Evolutionary conservation across 768 basidiomycete genomes (phyloP), one percentile per base, ranked within the genome.

Genomic region (Naganishia randhawae): DNA sequence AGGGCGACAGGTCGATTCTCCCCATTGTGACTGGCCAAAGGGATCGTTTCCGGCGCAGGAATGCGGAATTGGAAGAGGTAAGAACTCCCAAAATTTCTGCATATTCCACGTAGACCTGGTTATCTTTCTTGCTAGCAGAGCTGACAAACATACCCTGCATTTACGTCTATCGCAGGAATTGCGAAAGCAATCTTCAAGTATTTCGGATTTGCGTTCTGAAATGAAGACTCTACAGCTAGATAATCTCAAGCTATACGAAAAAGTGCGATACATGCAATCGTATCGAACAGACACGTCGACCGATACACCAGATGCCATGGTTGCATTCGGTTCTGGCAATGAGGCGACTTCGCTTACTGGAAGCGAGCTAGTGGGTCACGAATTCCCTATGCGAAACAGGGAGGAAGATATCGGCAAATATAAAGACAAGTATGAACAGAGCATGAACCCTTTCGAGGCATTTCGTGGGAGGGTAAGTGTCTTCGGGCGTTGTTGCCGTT

Each of bases 371-470:
- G 98, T 98, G 75, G 95, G 97, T 76, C 91, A 96, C 80, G 87
- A 90, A 62, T 91, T 97, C 86, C 97, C 98, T 76, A n/a, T 14
- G 5, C 57, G 39, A 7, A 9, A 25, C n/a, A 61, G 57, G 27
- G 83, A 76, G 55, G 89, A 89, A 72, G 91, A 91, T 73, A 86
- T 98, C 78, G 88, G 89, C 74, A 90, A 87, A 76, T 99, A 98
- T 80, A 87, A 88, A 55, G 85, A 88, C 71, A 84, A 92, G 77
- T 99, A 99, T 75, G 95, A 98, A 77, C 91, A 96, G 80, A 87
- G 91, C 63, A 92, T 98, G 87, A 98, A 99, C 76, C 95, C 96
- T 0, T 99, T 99, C 77, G 94, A 97, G 79, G 92, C 89, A 8
- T 98, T 99, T 84, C 87, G 92, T 71, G 92, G 95, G 1, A 84